Evolutionary conservation across 1,284 basidiomycete species (phyloP).

Genomic region (Malassezia japonica): DNA sequence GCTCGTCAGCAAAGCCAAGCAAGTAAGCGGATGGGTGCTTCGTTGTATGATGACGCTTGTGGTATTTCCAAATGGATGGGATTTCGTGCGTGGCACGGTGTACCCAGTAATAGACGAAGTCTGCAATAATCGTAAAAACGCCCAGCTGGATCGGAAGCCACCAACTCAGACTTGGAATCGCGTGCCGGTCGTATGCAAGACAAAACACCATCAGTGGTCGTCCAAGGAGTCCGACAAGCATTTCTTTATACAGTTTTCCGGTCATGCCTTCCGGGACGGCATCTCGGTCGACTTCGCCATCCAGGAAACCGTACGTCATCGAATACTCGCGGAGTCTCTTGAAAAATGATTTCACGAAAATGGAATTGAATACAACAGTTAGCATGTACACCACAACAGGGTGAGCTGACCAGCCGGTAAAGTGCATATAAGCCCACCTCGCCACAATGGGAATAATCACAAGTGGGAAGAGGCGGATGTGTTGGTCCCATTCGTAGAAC

Average conservation of each 20-base stretch:
- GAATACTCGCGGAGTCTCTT: constrained; percentile 18
- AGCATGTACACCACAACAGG: constrained; percentile 22
- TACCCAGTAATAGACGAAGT: constrained; percentile 39
- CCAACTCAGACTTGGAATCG: background rate
- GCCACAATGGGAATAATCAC: constrained; percentile 22
- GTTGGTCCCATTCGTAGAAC: constrained; percentile 24
- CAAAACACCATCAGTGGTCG: constrained; percentile 13
- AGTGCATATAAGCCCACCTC: constrained; percentile 24
- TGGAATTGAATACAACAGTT: constrained; percentile 21
- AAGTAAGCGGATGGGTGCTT: constrained; percentile 34
- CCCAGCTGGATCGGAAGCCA: constrained; percentile 23
- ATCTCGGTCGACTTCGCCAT: constrained; percentile 23
- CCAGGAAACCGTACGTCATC: constrained; percentile 29
- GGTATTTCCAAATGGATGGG: constrained; percentile 23
- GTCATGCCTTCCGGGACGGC: constrained; percentile 26
- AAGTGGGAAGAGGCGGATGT: constrained; percentile 25
- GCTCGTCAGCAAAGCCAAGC: constrained; percentile 29
- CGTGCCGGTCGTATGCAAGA: constrained; percentile 13
- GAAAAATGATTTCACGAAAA: constrained; percentile 20
- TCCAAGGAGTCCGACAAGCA: background rate
- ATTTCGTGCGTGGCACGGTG: constrained; percentile 38
- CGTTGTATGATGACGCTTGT: constrained; percentile 29
- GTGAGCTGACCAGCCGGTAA: constrained; percentile 26
- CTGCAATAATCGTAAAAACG: constrained; percentile 17
- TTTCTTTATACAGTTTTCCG: constrained; percentile 15